A percentile compares a stretch with the other conserved stretches of the same genome.
Evolutionary conservation across 176 grass and related monocot species (phyloP).

Genomic region (Oropetium thomaeum): DNA sequence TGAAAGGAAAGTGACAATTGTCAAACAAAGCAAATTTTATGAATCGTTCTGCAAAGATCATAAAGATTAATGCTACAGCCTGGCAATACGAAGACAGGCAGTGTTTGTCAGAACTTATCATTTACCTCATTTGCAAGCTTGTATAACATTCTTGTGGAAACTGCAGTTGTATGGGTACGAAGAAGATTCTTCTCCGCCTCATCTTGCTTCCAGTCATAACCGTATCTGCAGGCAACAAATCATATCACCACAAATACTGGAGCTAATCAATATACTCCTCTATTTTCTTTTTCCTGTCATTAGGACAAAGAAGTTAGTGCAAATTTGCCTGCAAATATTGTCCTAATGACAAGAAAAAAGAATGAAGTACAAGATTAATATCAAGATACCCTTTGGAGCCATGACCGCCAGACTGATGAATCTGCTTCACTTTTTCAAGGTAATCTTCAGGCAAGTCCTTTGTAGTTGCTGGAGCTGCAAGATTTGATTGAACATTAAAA

Average conservation of each 20-base stretch:
- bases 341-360: too few relatives aligned
- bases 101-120: conserved; percentile 3
- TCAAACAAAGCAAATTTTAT: conserved; percentile 9
- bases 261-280: too few relatives aligned
- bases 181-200: conserved; percentile 96
- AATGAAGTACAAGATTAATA: conserved; percentile 10
- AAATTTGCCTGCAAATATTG: too few relatives aligned
- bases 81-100: background rate
- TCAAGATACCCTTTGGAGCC: conserved; percentile 78
- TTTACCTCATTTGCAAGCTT: conserved; percentile 87
- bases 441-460: conserved; percentile 75
- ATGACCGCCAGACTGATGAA: conserved; percentile 84
- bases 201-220: conserved; percentile 95
- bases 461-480: conserved; percentile 62
- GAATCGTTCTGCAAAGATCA: conserved; percentile 4
- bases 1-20: conserved; percentile 26
- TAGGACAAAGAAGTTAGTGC: too few relatives aligned
- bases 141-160: conserved; percentile 94
- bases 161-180: conserved; percentile 93
- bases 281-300: too few relatives aligned
- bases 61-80: background rate
- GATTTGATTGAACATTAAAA: conserved; percentile 9
- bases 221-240: conserved; percentile 59
- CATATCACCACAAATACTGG: conserved; percentile 25
- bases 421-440: conserved; percentile 78